Evolutionary conservation across 2,329 filamentous ascomycete genomes (phyloP), one percentile per base, ranked within the genome.

Genomic region (Lasiodiplodia sp.): DNA sequence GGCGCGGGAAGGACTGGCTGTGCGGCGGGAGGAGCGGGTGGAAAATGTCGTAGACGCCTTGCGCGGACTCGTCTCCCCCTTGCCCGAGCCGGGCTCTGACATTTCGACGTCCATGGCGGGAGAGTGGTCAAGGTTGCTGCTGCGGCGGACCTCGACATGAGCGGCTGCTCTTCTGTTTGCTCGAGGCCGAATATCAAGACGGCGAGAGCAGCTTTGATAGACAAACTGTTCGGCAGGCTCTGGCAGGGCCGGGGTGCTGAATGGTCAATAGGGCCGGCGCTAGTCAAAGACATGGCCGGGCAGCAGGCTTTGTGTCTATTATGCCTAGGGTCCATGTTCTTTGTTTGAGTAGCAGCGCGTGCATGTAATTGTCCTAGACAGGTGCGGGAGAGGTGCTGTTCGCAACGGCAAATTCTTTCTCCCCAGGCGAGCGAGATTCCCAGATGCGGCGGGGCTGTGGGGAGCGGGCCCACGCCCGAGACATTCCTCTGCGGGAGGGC

Each of bases 301-400:
- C 25, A 53, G 70, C 69, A 56, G 74, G 73, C 77, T 79, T 79
- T 79, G 75, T 77, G 72, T 69, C 68, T 75, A 75, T 75, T 75
- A 76, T 78, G 74, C 71, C 70, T 68, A 69, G 70, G 69, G 67
- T 68, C 70, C 49, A 67, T 70, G 53, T 71, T 71, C 73, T 73
- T 77, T 76, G 71, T 74, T 72, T 65, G 68, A 58, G 70, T 71
- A 69, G 58, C 71, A 74, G 73, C 73, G 73, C 73, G 73, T 73
- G 75, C 66, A 77, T 74, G 74, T 74, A 66, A 76, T 76, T 79
- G 77, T 79, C 72, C 73, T 71, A 75, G 74, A 74, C 76, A 74
- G 71, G 75, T 75, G 73, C 74, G 76, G 73, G 70, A 73, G 66
- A 69, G 63, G 64, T 56, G 73, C 71, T 73, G 69, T 73, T 76